Evolutionary conservation across 345 rosid genomes (phyloP).

Genomic region (Pistacia integerrima): DNA sequence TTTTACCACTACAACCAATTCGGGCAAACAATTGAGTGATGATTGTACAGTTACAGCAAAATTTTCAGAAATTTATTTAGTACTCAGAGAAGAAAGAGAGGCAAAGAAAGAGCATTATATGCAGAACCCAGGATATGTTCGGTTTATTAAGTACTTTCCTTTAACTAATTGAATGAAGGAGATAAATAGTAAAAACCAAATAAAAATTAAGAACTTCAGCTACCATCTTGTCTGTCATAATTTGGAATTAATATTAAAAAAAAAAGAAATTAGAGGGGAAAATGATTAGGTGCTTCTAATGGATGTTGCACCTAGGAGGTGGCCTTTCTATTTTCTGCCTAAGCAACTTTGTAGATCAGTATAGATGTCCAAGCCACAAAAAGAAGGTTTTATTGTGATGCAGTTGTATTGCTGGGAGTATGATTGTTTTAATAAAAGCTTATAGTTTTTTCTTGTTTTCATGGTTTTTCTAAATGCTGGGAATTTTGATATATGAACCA

Average conservation of each 20-base stretch:
- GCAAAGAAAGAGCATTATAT: background rate
- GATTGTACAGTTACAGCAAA: background rate
- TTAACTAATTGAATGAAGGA: background rate
- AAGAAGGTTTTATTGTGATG: background rate
- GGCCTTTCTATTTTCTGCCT: background rate
- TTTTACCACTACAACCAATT: background rate
- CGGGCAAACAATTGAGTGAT: background rate
- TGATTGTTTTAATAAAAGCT: background rate
- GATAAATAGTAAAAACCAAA: background rate
- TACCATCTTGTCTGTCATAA: too few species aligned
- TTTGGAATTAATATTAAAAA: background rate
- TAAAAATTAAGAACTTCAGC: too few species aligned
- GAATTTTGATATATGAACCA: background rate
- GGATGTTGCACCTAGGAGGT: background rate
- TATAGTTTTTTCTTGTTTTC: constrained; percentile 2
- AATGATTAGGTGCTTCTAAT: background rate
- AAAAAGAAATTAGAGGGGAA: background rate
- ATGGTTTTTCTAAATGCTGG: background rate
- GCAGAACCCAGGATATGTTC: background rate
- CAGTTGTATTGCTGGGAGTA: background rate
- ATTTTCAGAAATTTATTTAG: background rate
- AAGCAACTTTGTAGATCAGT: background rate
- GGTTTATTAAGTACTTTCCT: background rate
- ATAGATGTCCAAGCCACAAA: background rate
- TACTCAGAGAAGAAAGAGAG: background rate